phyloP scores from a whole-genome alignment of 2,329 filamentous ascomycete genomes.

The Cytospora mali region DNA sequence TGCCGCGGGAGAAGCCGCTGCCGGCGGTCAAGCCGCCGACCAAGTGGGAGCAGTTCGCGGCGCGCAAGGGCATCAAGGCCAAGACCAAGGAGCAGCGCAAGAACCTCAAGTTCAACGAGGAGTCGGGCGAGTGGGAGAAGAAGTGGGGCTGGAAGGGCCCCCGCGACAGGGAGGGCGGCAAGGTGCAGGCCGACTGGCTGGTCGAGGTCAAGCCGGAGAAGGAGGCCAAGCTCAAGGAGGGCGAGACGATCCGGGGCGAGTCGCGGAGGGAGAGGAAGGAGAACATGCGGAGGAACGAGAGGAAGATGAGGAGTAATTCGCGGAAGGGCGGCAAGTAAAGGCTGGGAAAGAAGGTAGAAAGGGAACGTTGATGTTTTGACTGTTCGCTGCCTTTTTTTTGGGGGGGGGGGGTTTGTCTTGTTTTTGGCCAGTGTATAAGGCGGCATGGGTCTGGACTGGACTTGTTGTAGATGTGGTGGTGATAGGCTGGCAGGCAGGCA shows the following conservation, averaged over 20 bases:
- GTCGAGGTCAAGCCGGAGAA: conserved; percentile 86
- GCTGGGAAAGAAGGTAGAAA: neutral
- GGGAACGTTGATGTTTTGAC: neutral
- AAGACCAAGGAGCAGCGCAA: conserved; percentile 76
- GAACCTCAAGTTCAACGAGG: conserved; percentile 83
- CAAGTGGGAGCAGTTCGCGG: conserved; percentile 95
- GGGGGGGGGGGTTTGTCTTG: neutral
- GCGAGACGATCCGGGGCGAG: conserved; percentile 62
- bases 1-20: conserved; percentile 91
- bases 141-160: conserved; percentile 95
- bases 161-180: conserved; percentile 48
- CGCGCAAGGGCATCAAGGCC: conserved; percentile 93
- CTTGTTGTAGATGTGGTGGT: neutral
- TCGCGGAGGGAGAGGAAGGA: conserved; percentile 68
- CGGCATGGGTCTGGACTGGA: neutral
- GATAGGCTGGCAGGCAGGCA: neutral
- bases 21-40: conserved; percentile 80
- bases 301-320: conserved; percentile 69
- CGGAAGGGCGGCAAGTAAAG: conserved; percentile 43
- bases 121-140: conserved; percentile 82
- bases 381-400: neutral
- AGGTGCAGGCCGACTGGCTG: conserved; percentile 78
- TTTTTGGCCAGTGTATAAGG: neutral
- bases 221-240: conserved; percentile 64
- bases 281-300: conserved; percentile 70